phyloP scores from a whole-genome alignment of 768 basidiomycete species.

The Paxillus rubicundulus region DNA sequence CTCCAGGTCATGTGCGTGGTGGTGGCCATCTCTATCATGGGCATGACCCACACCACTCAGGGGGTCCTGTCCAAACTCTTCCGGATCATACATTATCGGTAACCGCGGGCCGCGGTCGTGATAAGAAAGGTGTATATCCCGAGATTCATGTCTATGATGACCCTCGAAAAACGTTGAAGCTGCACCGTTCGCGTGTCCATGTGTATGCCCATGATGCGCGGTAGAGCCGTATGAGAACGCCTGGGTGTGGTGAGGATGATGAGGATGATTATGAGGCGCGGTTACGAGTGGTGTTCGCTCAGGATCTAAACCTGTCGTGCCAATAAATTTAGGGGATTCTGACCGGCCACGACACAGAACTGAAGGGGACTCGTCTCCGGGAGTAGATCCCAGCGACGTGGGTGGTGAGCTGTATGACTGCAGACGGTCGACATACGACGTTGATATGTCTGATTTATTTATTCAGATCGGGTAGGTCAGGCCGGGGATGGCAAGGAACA shows the following conservation, averaged over 20 bases:
- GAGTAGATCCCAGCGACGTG: constrained; percentile 36
- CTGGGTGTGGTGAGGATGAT: neutral
- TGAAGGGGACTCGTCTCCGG: constrained; percentile 18
- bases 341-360: constrained; percentile 4
- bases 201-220: neutral
- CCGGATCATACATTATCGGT: constrained; percentile 21
- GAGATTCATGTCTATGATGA: constrained; percentile 36
- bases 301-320: constrained; percentile 2
- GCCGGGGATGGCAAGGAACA: neutral
- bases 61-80: neutral
- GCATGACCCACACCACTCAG: neutral
- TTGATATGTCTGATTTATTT: constrained; percentile 59
- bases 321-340: constrained; percentile 3
- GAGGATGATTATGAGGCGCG: constrained; percentile 1
- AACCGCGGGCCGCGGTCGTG: constrained; percentile 26
- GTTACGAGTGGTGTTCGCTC: constrained; percentile 22
- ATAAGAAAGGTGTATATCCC: constrained; percentile 25
- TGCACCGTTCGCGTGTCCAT: neutral
- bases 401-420: constrained; percentile 59
- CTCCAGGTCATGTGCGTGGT: constrained; percentile 12
- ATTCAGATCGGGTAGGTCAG: neutral
- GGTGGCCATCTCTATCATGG: neutral
- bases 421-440: constrained; percentile 69
- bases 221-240: constrained; percentile 22
- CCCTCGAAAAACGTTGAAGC: constrained; percentile 29